Base-by-base conservation (phyloP, 208 protist genomes). In the Trypanosomatidae sp. region DNA sequence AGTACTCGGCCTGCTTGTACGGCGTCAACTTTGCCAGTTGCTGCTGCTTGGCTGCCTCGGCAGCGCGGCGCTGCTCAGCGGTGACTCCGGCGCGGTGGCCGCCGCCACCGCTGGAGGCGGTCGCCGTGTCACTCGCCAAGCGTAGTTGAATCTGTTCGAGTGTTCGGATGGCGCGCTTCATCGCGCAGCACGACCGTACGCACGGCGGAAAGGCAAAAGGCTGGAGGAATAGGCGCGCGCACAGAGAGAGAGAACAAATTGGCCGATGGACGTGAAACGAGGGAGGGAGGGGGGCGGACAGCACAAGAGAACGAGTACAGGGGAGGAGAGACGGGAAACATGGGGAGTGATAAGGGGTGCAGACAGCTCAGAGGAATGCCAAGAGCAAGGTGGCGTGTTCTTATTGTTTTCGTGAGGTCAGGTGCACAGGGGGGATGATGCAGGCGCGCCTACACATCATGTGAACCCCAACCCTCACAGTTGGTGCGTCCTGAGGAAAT, bases 1-100 rank as follows among this genome's bases (percentile, higher is more conserved):
- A n/a, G 52, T 86, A 88, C 67, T 91, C 86, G 5, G 80, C 74
- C n/a, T 79, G 82, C 56, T 86, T 85, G 79, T 88, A 91, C 7
- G 71, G 74, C 1, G 83, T 81, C 22, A 91, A 76, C 53, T 77
- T 73, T 7, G 75, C 56, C 3, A 91, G 52, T 6, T 70, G 73
- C 10, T 66, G 72, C 25, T 69, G 60, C 30, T 66, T 76, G 17
- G 71, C 70, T 1, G 67, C 66, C 4, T 81, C 76, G 5, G 70
- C 71, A 5, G 49, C 22, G 6, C 66, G 46, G 41, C 53, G 69
- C 65, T 72, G 64, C 49, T 66, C 76, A 7, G 62, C 25, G 12
- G 43, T 25, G 44, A 22, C 8, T 9, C 36, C 19, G 2, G 33
- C 30, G n/a, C 52, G 3, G 52, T n/a, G 9, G 52, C 52, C 30